phyloP scores from a whole-genome alignment of 345 rosid species.

The Camelina laxa region DNA sequence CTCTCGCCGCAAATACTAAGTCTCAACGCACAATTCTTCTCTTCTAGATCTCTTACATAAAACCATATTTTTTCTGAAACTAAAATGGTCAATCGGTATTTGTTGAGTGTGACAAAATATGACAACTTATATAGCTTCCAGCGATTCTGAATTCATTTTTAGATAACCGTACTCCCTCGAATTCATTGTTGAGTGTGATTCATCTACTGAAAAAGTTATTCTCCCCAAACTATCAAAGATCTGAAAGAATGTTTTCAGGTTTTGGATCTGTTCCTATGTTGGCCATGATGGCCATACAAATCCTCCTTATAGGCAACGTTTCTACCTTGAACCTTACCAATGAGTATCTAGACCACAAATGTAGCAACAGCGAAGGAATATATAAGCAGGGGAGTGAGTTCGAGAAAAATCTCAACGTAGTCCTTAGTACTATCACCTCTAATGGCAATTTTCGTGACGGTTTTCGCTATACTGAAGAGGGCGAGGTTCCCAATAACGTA shows the following conservation, averaged over 20 bases:
- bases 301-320: conserved; percentile 2
- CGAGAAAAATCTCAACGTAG: conserved; percentile 36
- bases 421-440: background rate
- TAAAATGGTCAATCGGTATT: background rate
- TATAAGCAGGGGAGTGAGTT: conserved; percentile 42
- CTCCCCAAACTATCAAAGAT: no score
- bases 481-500: background rate
- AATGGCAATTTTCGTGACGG: background rate
- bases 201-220: no score
- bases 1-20: background rate
- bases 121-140: background rate
- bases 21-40: background rate
- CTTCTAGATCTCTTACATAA: background rate
- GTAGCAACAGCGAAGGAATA: conserved; percentile 37
- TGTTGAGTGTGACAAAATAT: background rate
- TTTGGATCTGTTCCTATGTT: background rate
- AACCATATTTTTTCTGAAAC: background rate
- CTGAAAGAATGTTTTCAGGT: background rate
- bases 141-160: no score
- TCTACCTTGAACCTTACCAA: conserved; percentile 22
- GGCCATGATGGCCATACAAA: background rate
- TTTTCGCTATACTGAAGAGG: background rate
- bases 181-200: no score
- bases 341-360: conserved; percentile 40
- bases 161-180: background rate